These are phyloP conservation scores for Trypanosoma vivax DNA, from an alignment of 208 protist genomes.

Conservation along the genomic window DNA sequence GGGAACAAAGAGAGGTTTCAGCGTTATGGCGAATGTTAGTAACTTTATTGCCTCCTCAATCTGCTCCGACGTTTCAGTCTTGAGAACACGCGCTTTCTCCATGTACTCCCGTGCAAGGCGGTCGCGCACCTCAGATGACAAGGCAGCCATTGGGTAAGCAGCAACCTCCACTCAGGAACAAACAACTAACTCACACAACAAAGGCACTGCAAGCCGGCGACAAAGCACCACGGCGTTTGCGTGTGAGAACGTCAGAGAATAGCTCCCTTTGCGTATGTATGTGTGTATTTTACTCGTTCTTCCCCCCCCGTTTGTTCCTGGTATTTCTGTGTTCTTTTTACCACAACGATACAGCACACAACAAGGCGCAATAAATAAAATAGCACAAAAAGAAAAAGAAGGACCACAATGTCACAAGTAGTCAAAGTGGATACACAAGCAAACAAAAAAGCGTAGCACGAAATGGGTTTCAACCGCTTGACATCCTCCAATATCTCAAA, in stretches of 20 bases:
- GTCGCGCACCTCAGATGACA: constrained; percentile 13
- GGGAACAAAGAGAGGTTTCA: constrained; percentile 38
- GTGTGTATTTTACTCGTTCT: too few relatives aligned
- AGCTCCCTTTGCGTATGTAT: too few relatives aligned
- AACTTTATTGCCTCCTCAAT: constrained; percentile 27
- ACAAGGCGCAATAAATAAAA: background rate
- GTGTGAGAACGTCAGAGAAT: too few relatives aligned
- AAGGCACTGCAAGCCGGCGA: too few relatives aligned
- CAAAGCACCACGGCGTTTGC: too few relatives aligned
- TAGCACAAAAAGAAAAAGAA: constrained; percentile 4
- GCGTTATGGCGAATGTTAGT: constrained; percentile 32
- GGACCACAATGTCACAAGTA: too few relatives aligned
- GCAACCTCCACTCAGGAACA: background rate
- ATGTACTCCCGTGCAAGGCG: constrained; percentile 29
- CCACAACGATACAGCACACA: background rate
- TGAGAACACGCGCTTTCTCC: constrained; percentile 36
- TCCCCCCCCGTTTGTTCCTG: too few relatives aligned
- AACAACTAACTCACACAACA: too few relatives aligned
- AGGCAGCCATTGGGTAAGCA: background rate
- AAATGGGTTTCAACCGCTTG: background rate
- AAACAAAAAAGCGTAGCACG: background rate
- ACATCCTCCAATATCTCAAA: too few relatives aligned
- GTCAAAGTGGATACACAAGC: too few relatives aligned
- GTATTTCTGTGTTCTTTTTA: background rate
- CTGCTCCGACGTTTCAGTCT: constrained; percentile 33